Evolutionary conservation across 441 rosid species (phyloP).

Genomic region (Corymbia calophylla): DNA sequence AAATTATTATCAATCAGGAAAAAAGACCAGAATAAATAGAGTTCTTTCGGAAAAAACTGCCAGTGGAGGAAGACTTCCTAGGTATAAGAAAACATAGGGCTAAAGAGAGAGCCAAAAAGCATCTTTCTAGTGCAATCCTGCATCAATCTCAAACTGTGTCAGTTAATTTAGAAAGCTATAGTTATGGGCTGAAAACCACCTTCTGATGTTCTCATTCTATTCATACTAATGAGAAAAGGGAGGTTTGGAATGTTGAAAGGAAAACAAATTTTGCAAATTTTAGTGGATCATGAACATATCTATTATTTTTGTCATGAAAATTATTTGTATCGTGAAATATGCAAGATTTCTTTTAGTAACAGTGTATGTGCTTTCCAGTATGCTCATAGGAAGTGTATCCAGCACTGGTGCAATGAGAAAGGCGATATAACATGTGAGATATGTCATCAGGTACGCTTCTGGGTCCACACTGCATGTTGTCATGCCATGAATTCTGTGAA

Average conservation of each 20-base stretch:
- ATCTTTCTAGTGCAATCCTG: background rate
- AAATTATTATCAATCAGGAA: background rate
- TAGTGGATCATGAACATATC: background rate
- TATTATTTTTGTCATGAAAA: background rate
- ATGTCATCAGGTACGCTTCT: constrained; percentile 55
- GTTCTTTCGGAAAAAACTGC: background rate
- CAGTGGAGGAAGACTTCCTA: background rate
- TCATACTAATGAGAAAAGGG: background rate
- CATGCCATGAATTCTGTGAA: background rate
- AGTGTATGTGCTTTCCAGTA: constrained; percentile 31
- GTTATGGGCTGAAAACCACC: background rate
- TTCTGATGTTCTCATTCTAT: background rate
- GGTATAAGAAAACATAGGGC: background rate
- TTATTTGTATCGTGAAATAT: background rate
- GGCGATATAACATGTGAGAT: constrained; percentile 81
- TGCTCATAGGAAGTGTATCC: constrained; percentile 88
- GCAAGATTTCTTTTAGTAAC: background rate
- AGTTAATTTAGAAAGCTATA: background rate
- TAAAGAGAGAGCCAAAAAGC: background rate
- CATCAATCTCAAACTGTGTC: background rate
- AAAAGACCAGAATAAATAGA: background rate
- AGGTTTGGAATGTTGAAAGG: background rate
- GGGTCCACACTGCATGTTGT: background rate
- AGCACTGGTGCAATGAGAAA: constrained; percentile 92
- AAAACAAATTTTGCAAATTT: background rate